A percentile compares a stretch with the other conserved stretches of the same genome.
These are phyloP conservation scores for Coemansia sp. DNA, from an alignment of 192 early-diverging fungal species.

Conservation along the genomic window DNA sequence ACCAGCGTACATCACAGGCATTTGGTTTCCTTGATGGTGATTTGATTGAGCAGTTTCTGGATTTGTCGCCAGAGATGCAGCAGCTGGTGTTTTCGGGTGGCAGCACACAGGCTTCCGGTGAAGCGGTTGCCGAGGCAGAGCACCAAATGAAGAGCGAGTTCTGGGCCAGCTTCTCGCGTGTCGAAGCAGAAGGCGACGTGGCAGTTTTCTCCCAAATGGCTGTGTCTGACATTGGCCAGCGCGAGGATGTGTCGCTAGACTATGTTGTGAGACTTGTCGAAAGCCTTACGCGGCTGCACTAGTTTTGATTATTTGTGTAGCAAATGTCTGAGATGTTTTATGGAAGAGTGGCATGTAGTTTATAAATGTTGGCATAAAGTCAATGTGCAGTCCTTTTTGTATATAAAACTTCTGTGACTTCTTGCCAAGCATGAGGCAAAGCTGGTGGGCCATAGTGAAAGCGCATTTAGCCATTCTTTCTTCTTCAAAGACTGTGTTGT, in stretches of 20 bases:
- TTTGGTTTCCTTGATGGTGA: slow-evolving; percentile 86
- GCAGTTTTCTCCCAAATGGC: slow-evolving; percentile 26
- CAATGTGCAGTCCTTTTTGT: not conserved
- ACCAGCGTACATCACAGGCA: slow-evolving; percentile 44
- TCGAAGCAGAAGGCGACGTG: slow-evolving; percentile 35
- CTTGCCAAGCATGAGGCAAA: not conserved
- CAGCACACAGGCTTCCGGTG: not conserved
- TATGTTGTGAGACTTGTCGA: slow-evolving; percentile 44
- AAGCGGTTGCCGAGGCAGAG: slow-evolving; percentile 13
- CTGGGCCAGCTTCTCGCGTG: slow-evolving; percentile 25
- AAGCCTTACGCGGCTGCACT: slow-evolving; percentile 39
- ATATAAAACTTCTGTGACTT: no score
- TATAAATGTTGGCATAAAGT: not conserved
- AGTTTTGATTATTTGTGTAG: not conserved
- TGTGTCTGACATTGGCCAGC: slow-evolving; percentile 37
- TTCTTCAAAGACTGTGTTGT: no score
- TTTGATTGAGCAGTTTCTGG: slow-evolving; percentile 82
- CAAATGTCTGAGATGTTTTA: no score
- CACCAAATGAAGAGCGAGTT: slow-evolving; percentile 18
- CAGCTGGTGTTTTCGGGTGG: slow-evolving; percentile 38
- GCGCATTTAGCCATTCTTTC: no score
- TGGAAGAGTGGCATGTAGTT: not conserved
- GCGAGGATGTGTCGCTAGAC: slow-evolving; percentile 31
- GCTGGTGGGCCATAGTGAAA: no score
- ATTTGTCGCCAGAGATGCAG: slow-evolving; percentile 59